phyloP scores from a whole-genome alignment of 345 rosid genomes.

The Salix exigua region DNA sequence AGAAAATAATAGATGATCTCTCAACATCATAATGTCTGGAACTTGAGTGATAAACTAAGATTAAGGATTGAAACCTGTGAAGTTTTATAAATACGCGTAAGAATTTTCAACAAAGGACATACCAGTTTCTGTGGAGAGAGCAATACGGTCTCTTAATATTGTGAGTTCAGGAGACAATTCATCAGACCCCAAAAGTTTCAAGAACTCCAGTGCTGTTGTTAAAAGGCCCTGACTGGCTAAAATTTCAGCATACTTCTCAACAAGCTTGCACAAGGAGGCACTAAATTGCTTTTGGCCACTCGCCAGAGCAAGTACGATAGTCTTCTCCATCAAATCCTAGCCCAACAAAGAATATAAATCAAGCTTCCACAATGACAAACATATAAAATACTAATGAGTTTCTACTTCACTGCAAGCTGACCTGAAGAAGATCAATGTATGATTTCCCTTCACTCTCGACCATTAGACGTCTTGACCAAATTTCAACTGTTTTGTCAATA shows the following conservation, averaged over 20 bases:
- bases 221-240: slow-evolving; percentile 93
- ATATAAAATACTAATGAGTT: background rate
- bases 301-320: slow-evolving; percentile 92
- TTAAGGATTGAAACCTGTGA: background rate
- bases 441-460: slow-evolving; percentile 64
- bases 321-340: slow-evolving; percentile 99
- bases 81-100: background rate
- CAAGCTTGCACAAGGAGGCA: slow-evolving; percentile 86
- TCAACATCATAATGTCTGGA: background rate
- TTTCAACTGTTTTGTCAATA: slow-evolving; percentile 96
- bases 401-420: slow-evolving; percentile 30
- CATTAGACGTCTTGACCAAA: slow-evolving; percentile 86
- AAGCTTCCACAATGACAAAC: slow-evolving; percentile 8
- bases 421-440: slow-evolving; percentile 93
- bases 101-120: slow-evolving; percentile 6
- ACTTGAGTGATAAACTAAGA: background rate
- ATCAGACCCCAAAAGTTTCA: slow-evolving; percentile 85
- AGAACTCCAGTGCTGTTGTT: slow-evolving; percentile 81
- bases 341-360: slow-evolving; percentile 11
- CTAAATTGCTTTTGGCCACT: slow-evolving; percentile 88
- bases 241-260: slow-evolving; percentile 96
- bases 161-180: slow-evolving; percentile 83
- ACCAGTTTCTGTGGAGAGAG: slow-evolving; percentile 74
- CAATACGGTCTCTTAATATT: slow-evolving; percentile 77
- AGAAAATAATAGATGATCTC: background rate